phyloP scores from a whole-genome alignment of 139 green algal genomes.

The Trebouxia sp. region DNA sequence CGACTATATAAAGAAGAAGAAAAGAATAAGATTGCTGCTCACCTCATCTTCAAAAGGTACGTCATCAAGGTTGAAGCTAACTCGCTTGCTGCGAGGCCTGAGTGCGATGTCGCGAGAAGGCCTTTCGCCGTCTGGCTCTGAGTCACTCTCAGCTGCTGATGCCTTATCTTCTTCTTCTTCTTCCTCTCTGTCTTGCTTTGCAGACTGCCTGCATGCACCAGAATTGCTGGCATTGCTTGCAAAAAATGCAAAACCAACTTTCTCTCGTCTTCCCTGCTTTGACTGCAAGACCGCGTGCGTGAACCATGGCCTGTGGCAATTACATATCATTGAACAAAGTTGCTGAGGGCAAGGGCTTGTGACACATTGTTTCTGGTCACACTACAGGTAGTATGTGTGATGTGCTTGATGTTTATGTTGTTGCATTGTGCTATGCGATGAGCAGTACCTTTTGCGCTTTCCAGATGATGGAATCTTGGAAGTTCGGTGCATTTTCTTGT shows the following conservation, averaged over 20 bases:
- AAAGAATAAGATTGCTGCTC: too few species aligned
- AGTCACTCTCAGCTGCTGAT: slow-evolving; percentile 13
- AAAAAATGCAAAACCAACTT: too few species aligned
- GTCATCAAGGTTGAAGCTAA: neutral
- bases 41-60: neutral
- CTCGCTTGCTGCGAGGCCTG: slow-evolving; percentile 15
- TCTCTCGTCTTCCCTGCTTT: too few species aligned
- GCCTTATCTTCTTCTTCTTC: neutral
- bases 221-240: too few species aligned
- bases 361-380: too few species aligned
- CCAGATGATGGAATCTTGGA: neutral
- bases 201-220: neutral
- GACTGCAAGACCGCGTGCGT: too few species aligned
- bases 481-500: neutral
- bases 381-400: too few species aligned
- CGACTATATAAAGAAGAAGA: too few species aligned
- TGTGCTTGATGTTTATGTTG: too few species aligned
- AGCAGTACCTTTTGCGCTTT: neutral
- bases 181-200: neutral
- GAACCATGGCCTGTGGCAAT: too few species aligned
- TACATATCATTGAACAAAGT: too few species aligned
- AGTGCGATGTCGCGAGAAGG: neutral
- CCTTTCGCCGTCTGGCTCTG: neutral
- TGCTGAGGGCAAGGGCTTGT: too few species aligned
- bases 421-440: neutral